Evolutionary conservation across 1,284 basidiomycete genomes (phyloP).

Genomic region (Heliocybe sulcata): DNA sequence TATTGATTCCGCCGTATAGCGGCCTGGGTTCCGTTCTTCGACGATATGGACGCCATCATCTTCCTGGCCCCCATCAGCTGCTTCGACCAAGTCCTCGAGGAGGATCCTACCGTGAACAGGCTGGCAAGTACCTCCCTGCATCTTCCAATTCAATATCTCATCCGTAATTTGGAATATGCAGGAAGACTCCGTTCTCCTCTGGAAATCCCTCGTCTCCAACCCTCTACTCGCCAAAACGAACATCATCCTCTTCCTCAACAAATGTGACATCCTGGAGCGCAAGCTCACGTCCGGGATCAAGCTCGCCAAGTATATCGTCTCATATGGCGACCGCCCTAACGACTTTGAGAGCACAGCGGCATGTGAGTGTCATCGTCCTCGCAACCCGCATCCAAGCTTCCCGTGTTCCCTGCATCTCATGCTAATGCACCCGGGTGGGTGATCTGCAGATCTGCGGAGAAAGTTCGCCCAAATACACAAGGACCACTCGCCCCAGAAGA

Average conservation of each 20-base stretch:
- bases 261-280: constrained; percentile 65
- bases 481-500: constrained; percentile 65
- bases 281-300: constrained; percentile 58
- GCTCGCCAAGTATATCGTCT: constrained; percentile 63
- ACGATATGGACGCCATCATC: constrained; percentile 71
- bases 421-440: background rate
- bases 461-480: constrained; percentile 75
- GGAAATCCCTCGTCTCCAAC: constrained; percentile 73
- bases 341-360: constrained; percentile 66
- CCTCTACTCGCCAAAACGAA: constrained; percentile 67
- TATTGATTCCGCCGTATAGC: constrained; percentile 20
- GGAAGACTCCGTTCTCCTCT: constrained; percentile 77
- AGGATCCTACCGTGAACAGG: constrained; percentile 65
- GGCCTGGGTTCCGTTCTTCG: constrained; percentile 73
- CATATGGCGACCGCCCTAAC: constrained; percentile 66
- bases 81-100: constrained; percentile 69
- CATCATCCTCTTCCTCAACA: constrained; percentile 73
- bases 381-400: background rate
- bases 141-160: too few relatives aligned
- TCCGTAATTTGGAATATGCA: too few relatives aligned
- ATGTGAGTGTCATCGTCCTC: constrained; percentile 31
- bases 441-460: constrained; percentile 51
- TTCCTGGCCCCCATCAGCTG: constrained; percentile 76
- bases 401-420: background rate
- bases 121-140: constrained; percentile 39